These are phyloP conservation scores for Pestalotiopsis fici DNA, from an alignment of 2,329 filamentous ascomycete species.

Conservation along the genomic window DNA sequence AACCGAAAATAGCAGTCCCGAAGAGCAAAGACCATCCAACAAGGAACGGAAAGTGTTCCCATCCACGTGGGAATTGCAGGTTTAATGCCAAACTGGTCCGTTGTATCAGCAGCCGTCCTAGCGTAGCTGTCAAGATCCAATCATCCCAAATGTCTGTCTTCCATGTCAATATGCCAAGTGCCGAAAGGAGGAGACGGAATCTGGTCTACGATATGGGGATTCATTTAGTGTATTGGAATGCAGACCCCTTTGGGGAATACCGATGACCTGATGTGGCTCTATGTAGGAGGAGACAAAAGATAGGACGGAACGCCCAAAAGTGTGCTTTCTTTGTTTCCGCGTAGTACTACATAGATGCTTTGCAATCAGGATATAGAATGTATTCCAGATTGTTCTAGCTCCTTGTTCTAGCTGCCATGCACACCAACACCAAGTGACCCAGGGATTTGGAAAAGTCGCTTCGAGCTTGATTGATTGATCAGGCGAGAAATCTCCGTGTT, in stretches of 20 bases:
- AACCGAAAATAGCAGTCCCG: background rate
- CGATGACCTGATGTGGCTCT: background rate
- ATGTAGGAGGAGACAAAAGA: background rate
- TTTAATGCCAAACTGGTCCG: background rate
- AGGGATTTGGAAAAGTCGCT: background rate
- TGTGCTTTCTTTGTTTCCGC: background rate
- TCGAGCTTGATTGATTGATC: conserved; percentile 1
- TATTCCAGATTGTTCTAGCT: background rate
- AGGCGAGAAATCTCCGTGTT: conserved; percentile 8
- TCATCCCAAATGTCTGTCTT: background rate
- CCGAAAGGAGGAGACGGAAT: background rate
- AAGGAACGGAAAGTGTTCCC: background rate
- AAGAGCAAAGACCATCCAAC: background rate
- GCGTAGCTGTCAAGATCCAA: background rate
- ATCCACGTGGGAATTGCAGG: background rate
- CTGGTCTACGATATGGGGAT: background rate
- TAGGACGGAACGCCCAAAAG: background rate
- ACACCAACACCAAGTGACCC: background rate
- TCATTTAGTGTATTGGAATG: background rate
- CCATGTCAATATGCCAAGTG: background rate
- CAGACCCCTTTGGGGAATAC: background rate
- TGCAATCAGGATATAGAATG: background rate
- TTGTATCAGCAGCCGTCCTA: background rate
- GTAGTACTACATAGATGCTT: background rate
- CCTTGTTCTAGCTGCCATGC: background rate